Base-by-base conservation (phyloP, 148 eudicot species). In the Rheum nobile region DNA sequence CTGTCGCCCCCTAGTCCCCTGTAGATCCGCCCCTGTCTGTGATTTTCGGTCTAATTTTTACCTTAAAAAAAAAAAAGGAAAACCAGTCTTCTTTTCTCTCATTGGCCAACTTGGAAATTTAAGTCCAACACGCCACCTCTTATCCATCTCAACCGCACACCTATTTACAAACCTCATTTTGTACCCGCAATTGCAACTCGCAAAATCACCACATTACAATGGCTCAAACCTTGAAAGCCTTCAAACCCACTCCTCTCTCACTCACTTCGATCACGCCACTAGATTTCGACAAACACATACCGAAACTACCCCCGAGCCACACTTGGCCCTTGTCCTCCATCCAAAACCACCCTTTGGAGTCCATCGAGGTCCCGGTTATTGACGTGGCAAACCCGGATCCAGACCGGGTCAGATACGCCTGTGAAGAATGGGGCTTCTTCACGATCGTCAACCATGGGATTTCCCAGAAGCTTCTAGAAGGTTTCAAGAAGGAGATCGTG, bases 401-500 rank as follows among this genome's bases (percentile, higher is more conserved):
- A 50, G 57, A 50, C 57, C 57, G 4, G 8, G n/a, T 81, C 10
- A 26, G 72, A 55, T 57, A 75, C 35, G 80, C 80, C 9, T 72
- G 80, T 10, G 78, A 75, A 68, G 28, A 75, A 8, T 77, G 80
- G 80, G 85, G 85, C 4, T 37, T 82, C 35, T 82, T 82, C 44
- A 82, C 79, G 26, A 38, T 77, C 24, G 67, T 48, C 32, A 76
- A 77, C 74, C 85, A 82, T 44, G 78, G 85, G 1, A 17, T 82
- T 11, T 70, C 82, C 1, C 10, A 59, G 22, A 29, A 34, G 11
- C 75, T 82, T n/a, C 11, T 82, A 1, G 43, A 73, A n/a, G 70
- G 72, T 46, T 61, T 79, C 50, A 79, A 79, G 71, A 26, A 3
- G 29, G 79, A 82, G 69, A 41, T 79, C 8, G 42, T 73, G 7